Evolutionary conservation across 768 basidiomycete genomes (phyloP).

Genomic region (Mycena venus): DNA sequence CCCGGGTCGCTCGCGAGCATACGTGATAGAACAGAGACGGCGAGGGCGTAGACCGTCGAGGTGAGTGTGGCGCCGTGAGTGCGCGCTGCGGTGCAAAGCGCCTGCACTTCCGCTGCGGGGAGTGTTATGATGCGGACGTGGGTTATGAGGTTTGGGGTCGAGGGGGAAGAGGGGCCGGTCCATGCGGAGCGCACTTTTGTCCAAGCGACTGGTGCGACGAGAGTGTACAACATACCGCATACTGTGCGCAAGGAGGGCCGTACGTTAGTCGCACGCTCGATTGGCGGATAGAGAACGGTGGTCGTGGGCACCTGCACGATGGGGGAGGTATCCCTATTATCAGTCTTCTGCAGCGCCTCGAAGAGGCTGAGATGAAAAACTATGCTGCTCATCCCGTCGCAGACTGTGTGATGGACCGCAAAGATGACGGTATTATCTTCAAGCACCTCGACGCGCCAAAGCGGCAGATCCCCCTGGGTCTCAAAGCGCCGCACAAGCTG

Average conservation of each 20-base stretch:
- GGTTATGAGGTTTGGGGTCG: neutral
- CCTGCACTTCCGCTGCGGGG: neutral
- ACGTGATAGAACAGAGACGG: constrained; percentile 3
- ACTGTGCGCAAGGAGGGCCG: constrained; percentile 11
- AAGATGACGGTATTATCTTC: constrained; percentile 42
- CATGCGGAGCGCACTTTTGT: constrained; percentile 1
- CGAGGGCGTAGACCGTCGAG: neutral
- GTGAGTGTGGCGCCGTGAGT: constrained; percentile 27
- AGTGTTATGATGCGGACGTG: constrained; percentile 3
- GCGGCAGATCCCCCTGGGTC: constrained; percentile 30
- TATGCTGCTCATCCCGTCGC: constrained; percentile 46
- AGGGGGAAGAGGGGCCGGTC: constrained; percentile 1
- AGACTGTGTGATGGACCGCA: constrained; percentile 45
- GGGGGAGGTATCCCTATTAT: neutral
- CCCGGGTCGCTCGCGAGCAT: neutral
- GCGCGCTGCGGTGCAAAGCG: constrained; percentile 5
- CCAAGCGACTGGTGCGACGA: constrained; percentile 16
- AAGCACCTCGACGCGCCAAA: constrained; percentile 47
- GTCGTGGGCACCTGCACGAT: constrained; percentile 10
- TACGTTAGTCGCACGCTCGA: constrained; percentile 7
- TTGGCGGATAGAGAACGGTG: neutral
- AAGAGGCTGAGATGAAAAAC: constrained; percentile 44
- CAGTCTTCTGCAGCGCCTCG: constrained; percentile 30
- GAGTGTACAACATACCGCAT: neutral
- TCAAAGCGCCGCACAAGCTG: constrained; percentile 25